Percentiles rank a stretch among this genome's conserved stretches.
These are phyloP conservation scores for Blastobotrys chiropterorum DNA, from an alignment of 805 yeast genomes.

Conservation along the genomic window DNA sequence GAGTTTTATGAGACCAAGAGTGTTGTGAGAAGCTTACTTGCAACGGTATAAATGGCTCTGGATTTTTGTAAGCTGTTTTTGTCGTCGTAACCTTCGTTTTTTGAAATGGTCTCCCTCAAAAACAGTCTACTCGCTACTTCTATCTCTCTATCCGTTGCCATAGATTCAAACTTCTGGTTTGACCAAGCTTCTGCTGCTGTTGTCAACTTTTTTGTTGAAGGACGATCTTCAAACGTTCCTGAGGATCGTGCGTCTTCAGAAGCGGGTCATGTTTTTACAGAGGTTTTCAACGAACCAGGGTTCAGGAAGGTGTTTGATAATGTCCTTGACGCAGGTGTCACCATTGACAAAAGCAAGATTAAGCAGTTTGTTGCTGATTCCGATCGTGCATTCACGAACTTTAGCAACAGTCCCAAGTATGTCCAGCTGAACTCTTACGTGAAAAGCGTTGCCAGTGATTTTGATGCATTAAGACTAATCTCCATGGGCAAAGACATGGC, in stretches of 20 bases:
- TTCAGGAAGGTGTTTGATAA: not conserved
- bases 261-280: not conserved
- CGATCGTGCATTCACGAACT: conserved; percentile 14
- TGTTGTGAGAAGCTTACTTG: conserved; percentile 44
- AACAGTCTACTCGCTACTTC: not conserved
- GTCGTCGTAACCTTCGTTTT: not conserved
- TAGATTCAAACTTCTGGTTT: not conserved
- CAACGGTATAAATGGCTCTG: conserved; percentile 18
- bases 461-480: conserved; percentile 22
- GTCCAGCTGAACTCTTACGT: conserved; percentile 17
- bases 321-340: not conserved
- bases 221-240: conserved; percentile 1
- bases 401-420: conserved; percentile 18
- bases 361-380: conserved; percentile 14
- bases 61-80: not conserved
- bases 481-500: conserved; percentile 6
- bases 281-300: not conserved
- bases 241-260: conserved; percentile 6
- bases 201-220: not conserved
- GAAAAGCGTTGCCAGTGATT: conserved; percentile 18
- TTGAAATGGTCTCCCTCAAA: not conserved
- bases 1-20: conserved; percentile 74
- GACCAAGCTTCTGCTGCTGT: not conserved
- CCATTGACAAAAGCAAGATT: conserved; percentile 6
- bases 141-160: not conserved